phyloP scores from a whole-genome alignment of 2,329 filamentous ascomycete species.

The Didymosphaeria variabile region DNA sequence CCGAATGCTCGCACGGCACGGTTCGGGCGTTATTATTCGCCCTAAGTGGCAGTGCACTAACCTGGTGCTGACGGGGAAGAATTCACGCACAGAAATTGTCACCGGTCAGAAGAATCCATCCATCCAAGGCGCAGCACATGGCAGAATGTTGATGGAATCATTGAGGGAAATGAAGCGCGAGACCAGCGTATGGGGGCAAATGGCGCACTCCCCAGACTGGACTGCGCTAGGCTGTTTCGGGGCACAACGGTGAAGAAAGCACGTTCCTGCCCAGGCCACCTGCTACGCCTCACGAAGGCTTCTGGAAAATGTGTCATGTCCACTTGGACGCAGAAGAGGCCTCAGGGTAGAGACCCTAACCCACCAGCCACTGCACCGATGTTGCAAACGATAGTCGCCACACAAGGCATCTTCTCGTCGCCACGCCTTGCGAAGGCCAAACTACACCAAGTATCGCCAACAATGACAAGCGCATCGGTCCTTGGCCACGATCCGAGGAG shows the following conservation, averaged over 20 bases:
- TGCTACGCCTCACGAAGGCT: background rate
- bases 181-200: slow-evolving; percentile 1
- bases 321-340: background rate
- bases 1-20: background rate
- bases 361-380: slow-evolving; percentile 10
- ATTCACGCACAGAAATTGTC: background rate
- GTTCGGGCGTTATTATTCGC: background rate
- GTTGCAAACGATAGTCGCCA: background rate
- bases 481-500: background rate
- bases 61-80: background rate
- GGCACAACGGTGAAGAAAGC: background rate
- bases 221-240: background rate
- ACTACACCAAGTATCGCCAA: background rate
- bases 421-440: background rate
- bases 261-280: background rate
- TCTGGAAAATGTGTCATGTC: background rate
- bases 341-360: background rate
- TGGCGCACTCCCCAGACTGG: background rate
- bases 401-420: background rate
- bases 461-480: background rate
- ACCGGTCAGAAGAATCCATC: background rate
- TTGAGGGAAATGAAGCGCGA: background rate
- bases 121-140: background rate
- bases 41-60: slow-evolving; percentile 4
- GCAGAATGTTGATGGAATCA: no score